A percentile compares a stretch with the other conserved stretches of the same genome.
These are phyloP conservation scores for Suhomyces bolitotheri DNA, from an alignment of 1,139 yeast species.

Conservation along the genomic window DNA sequence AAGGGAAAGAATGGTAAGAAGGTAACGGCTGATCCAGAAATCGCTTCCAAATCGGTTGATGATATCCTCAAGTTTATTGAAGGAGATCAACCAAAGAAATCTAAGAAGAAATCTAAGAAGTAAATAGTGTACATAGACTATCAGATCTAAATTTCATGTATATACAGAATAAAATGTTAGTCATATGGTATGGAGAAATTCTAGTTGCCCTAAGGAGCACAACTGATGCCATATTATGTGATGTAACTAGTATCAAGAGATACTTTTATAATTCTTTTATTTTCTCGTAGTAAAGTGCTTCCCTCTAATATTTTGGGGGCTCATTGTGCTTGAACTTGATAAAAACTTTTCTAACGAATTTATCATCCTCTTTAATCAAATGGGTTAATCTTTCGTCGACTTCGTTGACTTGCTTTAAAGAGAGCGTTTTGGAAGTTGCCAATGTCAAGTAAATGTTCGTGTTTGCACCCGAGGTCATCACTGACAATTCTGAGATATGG, in stretches of 20 bases:
- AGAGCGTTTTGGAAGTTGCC: conserved; percentile 19
- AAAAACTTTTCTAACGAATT: conserved; percentile 37
- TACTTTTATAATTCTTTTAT: no score
- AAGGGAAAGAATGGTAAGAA: conserved; percentile 16
- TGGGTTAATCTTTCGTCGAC: conserved; percentile 28
- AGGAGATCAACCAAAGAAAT: conserved; percentile 37
- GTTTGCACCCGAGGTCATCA: conserved; percentile 75
- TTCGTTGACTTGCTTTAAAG: conserved; percentile 28
- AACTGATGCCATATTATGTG: no score
- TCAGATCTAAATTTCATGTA: conserved; percentile 14
- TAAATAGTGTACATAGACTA: conserved; percentile 14
- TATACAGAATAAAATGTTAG: conserved; percentile 10
- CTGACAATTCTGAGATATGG: conserved; percentile 48
- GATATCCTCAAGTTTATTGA: conserved; percentile 68
- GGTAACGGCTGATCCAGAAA: conserved; percentile 43
- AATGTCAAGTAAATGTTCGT: conserved; percentile 37
- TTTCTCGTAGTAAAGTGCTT: no score
- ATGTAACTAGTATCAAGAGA: no score
- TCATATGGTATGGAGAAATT: neutral
- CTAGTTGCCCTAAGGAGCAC: no score
- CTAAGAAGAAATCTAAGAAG: conserved; percentile 19
- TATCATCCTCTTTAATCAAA: conserved; percentile 32
- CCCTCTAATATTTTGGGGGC: neutral
- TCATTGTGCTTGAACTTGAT: conserved; percentile 19
- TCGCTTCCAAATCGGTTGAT: conserved; percentile 63